These are phyloP conservation scores for Cercospora sesami DNA, from an alignment of 2,329 filamentous ascomycete genomes.

Conservation along the genomic window DNA sequence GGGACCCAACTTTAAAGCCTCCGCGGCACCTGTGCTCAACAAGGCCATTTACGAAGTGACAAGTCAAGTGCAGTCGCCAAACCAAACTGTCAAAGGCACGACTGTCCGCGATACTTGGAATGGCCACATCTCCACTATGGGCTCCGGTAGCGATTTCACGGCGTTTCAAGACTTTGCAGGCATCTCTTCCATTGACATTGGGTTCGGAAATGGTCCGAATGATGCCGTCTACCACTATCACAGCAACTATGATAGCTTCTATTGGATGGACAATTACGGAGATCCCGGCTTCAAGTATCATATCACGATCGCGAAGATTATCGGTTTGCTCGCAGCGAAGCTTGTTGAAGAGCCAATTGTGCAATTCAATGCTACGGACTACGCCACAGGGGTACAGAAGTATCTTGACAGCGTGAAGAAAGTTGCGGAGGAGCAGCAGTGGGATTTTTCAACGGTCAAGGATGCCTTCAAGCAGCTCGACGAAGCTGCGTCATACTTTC, in stretches of 20 bases:
- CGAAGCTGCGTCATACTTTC: slow-evolving; percentile 51
- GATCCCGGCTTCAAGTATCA: slow-evolving; percentile 65
- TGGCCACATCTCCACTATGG: slow-evolving; percentile 57
- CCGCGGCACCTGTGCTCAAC: slow-evolving; percentile 74
- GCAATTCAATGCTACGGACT: slow-evolving; percentile 50
- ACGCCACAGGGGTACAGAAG: slow-evolving; percentile 43
- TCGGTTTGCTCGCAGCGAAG: slow-evolving; percentile 48
- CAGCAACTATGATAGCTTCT: slow-evolving; percentile 78
- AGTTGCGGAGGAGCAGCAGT: slow-evolving; percentile 31
- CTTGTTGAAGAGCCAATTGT: slow-evolving; percentile 51
- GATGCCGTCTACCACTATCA: slow-evolving; percentile 72
- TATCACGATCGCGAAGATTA: slow-evolving; percentile 49
- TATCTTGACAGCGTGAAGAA: slow-evolving; percentile 48
- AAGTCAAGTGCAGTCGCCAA: slow-evolving; percentile 61
- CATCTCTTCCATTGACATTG: slow-evolving; percentile 51
- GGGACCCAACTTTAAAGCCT: slow-evolving; percentile 63
- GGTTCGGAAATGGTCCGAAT: slow-evolving; percentile 41
- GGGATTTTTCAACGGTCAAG: slow-evolving; percentile 28
- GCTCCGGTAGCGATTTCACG: slow-evolving; percentile 54
- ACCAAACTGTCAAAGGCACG: slow-evolving; percentile 69
- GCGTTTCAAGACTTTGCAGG: slow-evolving; percentile 56
- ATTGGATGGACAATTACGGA: slow-evolving; percentile 80
- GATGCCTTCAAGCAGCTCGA: slow-evolving; percentile 49
- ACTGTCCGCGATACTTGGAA: slow-evolving; percentile 66
- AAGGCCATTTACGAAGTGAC: slow-evolving; percentile 69